Evolutionary conservation across 1,284 basidiomycete genomes (phyloP), one percentile per base, ranked within the genome.

Genomic region (Vanrija sp.): DNA sequence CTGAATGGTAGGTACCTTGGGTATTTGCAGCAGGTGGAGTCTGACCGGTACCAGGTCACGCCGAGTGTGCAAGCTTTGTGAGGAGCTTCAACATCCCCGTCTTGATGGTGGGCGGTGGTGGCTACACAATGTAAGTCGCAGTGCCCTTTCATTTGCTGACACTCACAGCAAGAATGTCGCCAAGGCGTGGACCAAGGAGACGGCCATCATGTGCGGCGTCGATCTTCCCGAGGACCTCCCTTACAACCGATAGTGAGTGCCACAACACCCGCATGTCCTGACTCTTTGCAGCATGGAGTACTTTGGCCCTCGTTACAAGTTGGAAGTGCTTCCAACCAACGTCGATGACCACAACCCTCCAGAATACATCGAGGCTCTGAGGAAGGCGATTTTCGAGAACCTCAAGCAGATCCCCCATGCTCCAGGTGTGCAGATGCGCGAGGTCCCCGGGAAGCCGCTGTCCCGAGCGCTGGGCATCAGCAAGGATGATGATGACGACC

Each of bases 101-200:
- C 45, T 89, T 98, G 66, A 82, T 96, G 46, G 82, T 98, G 4
- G 96, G 95, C 38, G 95, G 95, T 2, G 96, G 95, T 10, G 95
- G 95, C 1, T 98, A 98, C 74, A 98, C 95, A 0, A 75, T 72
- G 73, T 74, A 51, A 64, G 70, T 66, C 3, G 1, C 5, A 15
- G 19, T 9, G 6, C 19, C 15, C 15, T 9, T 86, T 92, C n/a
- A 39, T 34, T 6, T 5, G 25, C 43, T 38, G 42, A 38, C 39
- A 43, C 16, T 34, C 12, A 12, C 50, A 74, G 70, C 26, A 91
- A 91, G 75, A 99, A 99, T 71, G 94, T 98, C 7, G 91, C 91
- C 1, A 82, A 92, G 39, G 87, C 89, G 12, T 99, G 95, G 95
- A 88, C 93, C 19, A 97, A 91, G 77, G 96, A 99, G 76, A 98